These are phyloP conservation scores for Candida suzukii DNA, from an alignment of 805 yeast genomes.

Conservation along the genomic window DNA sequence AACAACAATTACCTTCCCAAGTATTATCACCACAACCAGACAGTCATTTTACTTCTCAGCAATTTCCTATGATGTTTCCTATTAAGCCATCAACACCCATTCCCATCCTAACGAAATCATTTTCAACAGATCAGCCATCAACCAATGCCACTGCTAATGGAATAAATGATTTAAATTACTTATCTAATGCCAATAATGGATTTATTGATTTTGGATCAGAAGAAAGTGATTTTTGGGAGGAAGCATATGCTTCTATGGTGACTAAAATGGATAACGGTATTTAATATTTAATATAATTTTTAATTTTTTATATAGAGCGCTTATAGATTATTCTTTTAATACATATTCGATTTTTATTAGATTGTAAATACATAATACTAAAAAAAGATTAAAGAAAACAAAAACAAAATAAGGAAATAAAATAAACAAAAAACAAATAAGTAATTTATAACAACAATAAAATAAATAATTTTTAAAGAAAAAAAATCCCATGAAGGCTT, in stretches of 20 bases:
- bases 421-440: neutral
- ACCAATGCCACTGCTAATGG: neutral
- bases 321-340: too few species aligned
- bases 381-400: too few species aligned
- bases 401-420: too few species aligned
- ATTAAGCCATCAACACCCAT: neutral
- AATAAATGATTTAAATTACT: neutral
- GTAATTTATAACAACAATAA: too few species aligned
- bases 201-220: neutral
- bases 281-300: too few species aligned
- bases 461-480: too few species aligned
- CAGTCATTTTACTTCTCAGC: neutral
- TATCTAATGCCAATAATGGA: neutral
- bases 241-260: neutral
- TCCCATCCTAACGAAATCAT: neutral
- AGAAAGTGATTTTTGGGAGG: slow-evolving; percentile 1
- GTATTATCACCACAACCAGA: too few species aligned
- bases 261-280: neutral
- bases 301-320: too few species aligned
- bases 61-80: neutral
- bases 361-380: too few species aligned
- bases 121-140: too few species aligned
- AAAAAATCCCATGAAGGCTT: neutral
- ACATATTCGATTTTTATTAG: too few species aligned
- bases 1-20: too few species aligned